These are phyloP conservation scores for Cicer chorassanicum DNA, from an alignment of 306 rosid genomes.

Conservation along the genomic window DNA sequence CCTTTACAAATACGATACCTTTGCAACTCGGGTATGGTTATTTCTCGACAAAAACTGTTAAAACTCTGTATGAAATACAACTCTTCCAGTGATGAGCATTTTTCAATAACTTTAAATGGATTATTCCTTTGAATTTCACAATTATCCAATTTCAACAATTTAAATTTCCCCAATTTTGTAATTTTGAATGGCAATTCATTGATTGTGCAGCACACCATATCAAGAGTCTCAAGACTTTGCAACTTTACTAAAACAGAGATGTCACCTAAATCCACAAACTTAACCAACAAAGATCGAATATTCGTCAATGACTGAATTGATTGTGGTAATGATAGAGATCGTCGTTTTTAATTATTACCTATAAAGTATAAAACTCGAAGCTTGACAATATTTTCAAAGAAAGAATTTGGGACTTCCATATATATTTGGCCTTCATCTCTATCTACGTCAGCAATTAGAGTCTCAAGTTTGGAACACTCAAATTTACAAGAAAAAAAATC, in stretches of 20 bases:
- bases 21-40: background rate
- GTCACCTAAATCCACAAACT: background rate
- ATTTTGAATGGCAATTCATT: background rate
- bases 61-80: too few relatives aligned
- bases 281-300: background rate
- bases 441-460: background rate
- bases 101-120: constrained; percentile 27
- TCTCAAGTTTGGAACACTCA: constrained; percentile 10
- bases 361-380: background rate
- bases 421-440: rapidly evolving
- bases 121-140: background rate
- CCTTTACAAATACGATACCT: background rate
- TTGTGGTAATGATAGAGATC: background rate
- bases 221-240: constrained; percentile 7
- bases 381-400: background rate
- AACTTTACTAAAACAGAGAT: constrained; percentile 14
- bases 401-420: background rate
- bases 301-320: background rate
- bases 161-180: background rate
- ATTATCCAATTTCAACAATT: too few relatives aligned
- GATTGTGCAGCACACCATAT: rapidly evolving
- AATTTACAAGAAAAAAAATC: background rate
- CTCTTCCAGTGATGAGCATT: constrained; percentile 34
- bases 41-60: too few relatives aligned
- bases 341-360: too few relatives aligned